Base-by-base conservation (phyloP, 225 moss, liverwort and hornwort genomes). In the Climacium dendroides region DNA sequence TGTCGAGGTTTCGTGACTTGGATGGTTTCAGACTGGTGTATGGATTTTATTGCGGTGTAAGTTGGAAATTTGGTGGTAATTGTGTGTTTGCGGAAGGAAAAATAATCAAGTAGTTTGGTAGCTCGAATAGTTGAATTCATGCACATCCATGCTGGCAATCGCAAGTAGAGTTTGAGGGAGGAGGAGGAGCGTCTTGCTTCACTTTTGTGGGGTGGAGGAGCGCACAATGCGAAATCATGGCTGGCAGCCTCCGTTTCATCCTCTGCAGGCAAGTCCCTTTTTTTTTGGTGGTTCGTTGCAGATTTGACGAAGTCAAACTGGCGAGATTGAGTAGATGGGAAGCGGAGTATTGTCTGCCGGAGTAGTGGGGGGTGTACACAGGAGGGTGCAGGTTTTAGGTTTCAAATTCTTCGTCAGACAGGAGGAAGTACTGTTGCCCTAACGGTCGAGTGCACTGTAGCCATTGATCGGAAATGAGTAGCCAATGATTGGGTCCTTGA, bases 221-320 rank as follows among this genome's bases (percentile, higher is more conserved):
- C 80, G 78, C 92, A 97, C 92, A 91, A 97, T 97, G 97, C 97
- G 97, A 94, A 95, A 89, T 85, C 97, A 97, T 97, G 97, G 97
- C 91, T 97, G 95, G 95, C 95, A 96, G 80, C 95, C 95, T 88
- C 96, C 96, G 26, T 95, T 94, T 91, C 97, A 97, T 89, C 93
- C 93, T 52, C 92, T 97, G 52, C 97, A 97, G 96, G 97, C 74
- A 90, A 94, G 94, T 84, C 0, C 15, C 26, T 11, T 6, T 0
- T 37, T 3, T 7, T 59, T 6, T n/a, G 24, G 9, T 0, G 45
- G 15, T 58, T 74, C 9, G 32, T 37, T 57, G 32, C 34, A 54
- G 52, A n/a, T 22, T 75, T 85, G 87, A 75, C 52, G 50, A 39
- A 87, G 65, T 74, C 86, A 86, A 86, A 35, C 26, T 39, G 24